phyloP scores from a whole-genome alignment of 768 basidiomycete genomes.

The Tulasnella calospora region DNA sequence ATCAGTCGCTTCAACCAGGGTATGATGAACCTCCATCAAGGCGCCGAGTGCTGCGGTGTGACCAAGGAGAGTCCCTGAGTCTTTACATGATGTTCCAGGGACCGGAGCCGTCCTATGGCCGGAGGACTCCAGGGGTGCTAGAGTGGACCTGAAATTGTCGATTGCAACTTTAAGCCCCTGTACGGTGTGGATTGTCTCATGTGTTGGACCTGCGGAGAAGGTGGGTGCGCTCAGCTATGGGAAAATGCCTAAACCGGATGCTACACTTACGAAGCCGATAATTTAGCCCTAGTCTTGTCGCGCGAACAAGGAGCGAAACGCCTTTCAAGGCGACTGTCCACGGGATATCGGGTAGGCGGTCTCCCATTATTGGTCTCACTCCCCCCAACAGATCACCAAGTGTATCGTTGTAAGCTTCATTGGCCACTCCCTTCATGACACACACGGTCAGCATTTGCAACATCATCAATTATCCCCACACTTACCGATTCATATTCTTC shows the following conservation, averaged over 20 bases:
- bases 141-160: background rate
- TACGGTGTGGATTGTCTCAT: background rate
- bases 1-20: background rate
- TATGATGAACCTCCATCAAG: background rate
- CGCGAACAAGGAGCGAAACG: background rate
- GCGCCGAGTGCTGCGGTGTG: background rate
- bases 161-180: background rate
- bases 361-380: background rate
- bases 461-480: background rate
- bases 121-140: background rate
- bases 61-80: background rate
- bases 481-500: slow-evolving; percentile 18
- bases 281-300: background rate
- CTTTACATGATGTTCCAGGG: background rate
- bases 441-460: background rate
- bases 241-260: background rate
- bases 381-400: background rate
- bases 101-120: background rate
- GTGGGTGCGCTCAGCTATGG: background rate
- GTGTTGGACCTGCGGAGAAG: background rate
- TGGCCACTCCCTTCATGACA: background rate
- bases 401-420: background rate
- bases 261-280: background rate
- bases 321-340: slow-evolving; percentile 5
- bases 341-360: background rate